Evolutionary conservation across 176 grass and related monocot genomes (phyloP), one percentile per base, ranked within the genome.

Genomic region (Saccharum spontaneum): DNA sequence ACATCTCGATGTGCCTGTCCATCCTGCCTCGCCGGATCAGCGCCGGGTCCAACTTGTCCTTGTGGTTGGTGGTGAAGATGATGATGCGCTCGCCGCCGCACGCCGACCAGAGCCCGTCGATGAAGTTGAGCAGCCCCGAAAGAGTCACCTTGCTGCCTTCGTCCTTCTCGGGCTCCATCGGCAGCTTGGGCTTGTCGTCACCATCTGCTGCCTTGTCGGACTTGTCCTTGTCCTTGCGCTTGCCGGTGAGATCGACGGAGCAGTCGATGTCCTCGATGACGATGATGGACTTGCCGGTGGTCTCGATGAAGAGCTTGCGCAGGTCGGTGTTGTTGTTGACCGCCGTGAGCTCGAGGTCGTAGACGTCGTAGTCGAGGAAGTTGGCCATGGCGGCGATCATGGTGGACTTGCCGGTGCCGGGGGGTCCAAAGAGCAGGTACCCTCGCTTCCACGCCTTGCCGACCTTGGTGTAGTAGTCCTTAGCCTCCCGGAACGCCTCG

Each of bases 1-100:
- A 89, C 88, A 95, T 88, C 90, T 95, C 91, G 44, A 95, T 89
- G 80, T 93, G 94, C 86, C 76, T 89, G 84, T 95, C 94, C 94
- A 95, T 95, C 77, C 91, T 89, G 9, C 94, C 94, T 0, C 84
- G 73, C 0, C 94, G 88, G 78, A 93, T 87, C 2, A 95, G 86
- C 11, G 94, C 91, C 4, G 86, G 91, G 38, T 95, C 94, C 4
- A 95, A 59, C 71, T 89, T 89, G 22, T 93, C 94, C 20, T 89
- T 66, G 44, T 93, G 86, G 87, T 96, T 96, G 1, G 94, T 96
- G 0, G 91, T 96, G 75, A 93, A 96, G 67, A 96, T 66, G 71
- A 96, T 84, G 64, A 96, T 84, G 65, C 90, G 46, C 88, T 96
- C 94, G 13, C 89, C 91, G 2, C 94, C 91, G 13, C 91, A 93